phyloP scores from a whole-genome alignment of 768 basidiomycete genomes.

The Leucocoprinus birnbaumii region DNA sequence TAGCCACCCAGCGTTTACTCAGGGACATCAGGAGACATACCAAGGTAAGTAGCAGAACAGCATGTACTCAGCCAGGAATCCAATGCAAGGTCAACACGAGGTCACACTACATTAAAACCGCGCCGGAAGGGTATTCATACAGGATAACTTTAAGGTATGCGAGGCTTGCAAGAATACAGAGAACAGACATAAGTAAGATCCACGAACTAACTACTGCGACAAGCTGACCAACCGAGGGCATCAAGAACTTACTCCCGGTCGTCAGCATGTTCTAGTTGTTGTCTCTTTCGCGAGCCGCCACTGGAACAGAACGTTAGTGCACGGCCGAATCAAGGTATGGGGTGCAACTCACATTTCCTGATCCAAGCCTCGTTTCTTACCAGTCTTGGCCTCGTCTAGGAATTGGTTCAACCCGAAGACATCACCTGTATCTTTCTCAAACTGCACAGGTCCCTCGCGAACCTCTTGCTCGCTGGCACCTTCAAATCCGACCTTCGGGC shows the following conservation, averaged over 20 bases:
- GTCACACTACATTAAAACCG: no score
- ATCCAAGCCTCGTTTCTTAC: constrained; percentile 87
- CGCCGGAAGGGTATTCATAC: background rate
- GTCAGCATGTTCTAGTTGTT: constrained; percentile 62
- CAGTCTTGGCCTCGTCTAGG: constrained; percentile 94
- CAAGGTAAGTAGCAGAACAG: no score
- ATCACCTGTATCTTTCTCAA: constrained; percentile 97
- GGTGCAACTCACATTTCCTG: constrained; percentile 55
- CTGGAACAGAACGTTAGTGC: constrained; percentile 24
- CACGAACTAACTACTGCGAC: background rate
- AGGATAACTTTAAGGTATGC: constrained; percentile 10
- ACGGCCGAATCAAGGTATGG: background rate
- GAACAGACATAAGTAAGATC: constrained; percentile 5
- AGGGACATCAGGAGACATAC: no score
- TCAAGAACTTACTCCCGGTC: constrained; percentile 34
- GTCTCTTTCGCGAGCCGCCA: constrained; percentile 61
- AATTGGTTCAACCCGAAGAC: constrained; percentile 97
- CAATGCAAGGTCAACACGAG: no score
- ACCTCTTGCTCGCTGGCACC: constrained; percentile 85
- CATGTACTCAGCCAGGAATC: no score
- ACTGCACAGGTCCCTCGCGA: constrained; percentile 93
- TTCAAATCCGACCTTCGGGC: constrained; percentile 83
- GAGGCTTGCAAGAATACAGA: background rate
- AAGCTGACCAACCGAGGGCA: background rate
- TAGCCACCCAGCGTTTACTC: no score